Percentiles rank a stretch among this genome's conserved stretches.
These are phyloP conservation scores for Pythium sp. DNA, from an alignment of 352 stramenopile genomes.

Conservation along the genomic window DNA sequence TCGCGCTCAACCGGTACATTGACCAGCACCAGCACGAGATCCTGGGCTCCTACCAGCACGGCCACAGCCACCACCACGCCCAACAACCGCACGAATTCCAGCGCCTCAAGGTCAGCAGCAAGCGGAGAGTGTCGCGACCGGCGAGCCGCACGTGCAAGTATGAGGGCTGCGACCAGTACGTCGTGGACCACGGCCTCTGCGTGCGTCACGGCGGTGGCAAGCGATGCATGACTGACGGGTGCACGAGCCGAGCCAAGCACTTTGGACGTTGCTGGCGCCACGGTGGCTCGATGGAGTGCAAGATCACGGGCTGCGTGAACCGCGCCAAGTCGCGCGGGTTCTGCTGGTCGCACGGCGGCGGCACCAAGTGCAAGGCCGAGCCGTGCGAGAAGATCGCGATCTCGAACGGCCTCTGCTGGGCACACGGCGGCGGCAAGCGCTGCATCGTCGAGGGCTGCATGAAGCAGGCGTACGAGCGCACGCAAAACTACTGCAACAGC, in stretches of 20 bases:
- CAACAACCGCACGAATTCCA: neutral
- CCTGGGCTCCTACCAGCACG: neutral
- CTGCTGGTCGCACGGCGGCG: constrained; percentile 83
- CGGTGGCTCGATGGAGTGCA: constrained; percentile 77
- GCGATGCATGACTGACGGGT: constrained; percentile 51
- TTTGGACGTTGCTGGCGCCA: constrained; percentile 74
- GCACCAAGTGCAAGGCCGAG: constrained; percentile 74
- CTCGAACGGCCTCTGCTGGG: constrained; percentile 75
- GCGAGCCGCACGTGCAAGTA: constrained; percentile 21
- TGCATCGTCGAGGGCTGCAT: constrained; percentile 67
- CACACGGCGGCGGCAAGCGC: constrained; percentile 74
- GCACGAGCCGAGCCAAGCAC: constrained; percentile 72
- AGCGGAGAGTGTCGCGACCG: neutral
- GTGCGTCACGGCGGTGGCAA: constrained; percentile 44
- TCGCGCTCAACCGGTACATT: neutral
- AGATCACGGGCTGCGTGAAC: constrained; percentile 65
- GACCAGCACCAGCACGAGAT: constrained; percentile 4
- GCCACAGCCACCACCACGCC: neutral
- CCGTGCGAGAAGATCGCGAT: constrained; percentile 79
- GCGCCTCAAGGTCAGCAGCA: constrained; percentile 6
- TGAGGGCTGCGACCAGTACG: constrained; percentile 21
- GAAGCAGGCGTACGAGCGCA: constrained; percentile 76
- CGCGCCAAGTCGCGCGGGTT: constrained; percentile 84
- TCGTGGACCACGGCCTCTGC: constrained; percentile 21
- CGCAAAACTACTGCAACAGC: constrained; percentile 72